Conservation (phyloP, 495 filamentous ascomycete species). For the Beverwykella pulmonaria region DNA sequence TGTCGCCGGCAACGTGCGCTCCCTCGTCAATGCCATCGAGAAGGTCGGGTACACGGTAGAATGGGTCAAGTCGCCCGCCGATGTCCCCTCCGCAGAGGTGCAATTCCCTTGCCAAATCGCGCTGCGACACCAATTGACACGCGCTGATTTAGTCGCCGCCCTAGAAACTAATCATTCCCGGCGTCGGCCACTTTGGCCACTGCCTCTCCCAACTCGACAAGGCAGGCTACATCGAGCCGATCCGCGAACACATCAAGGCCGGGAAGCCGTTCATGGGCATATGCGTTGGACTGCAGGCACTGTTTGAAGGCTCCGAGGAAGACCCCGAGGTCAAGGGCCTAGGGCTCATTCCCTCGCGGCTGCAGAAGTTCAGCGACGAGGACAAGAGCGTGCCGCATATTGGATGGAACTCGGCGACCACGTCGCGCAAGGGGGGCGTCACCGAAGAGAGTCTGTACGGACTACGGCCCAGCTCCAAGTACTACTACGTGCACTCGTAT, state of each 20-base stretch:
- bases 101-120: slow-evolving; percentile 24
- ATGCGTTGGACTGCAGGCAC: slow-evolving; percentile 88
- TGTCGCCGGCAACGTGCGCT: slow-evolving; percentile 86
- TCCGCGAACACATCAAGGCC: slow-evolving; percentile 75
- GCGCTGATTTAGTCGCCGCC: slow-evolving; percentile 18
- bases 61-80: slow-evolving; percentile 84
- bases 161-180: slow-evolving; percentile 87
- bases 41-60: slow-evolving; percentile 88
- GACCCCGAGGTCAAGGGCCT: slow-evolving; percentile 70
- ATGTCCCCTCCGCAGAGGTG: slow-evolving; percentile 84
- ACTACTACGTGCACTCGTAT: slow-evolving; percentile 98
- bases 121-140: slow-evolving; percentile 16
- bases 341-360: slow-evolving; percentile 67
- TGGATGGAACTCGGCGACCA: slow-evolving; percentile 89
- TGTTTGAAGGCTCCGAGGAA: slow-evolving; percentile 85
- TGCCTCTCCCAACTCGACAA: slow-evolving; percentile 79
- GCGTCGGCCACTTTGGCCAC: slow-evolving; percentile 96
- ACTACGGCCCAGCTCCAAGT: slow-evolving; percentile 78
- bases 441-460: slow-evolving; percentile 68
- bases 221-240: slow-evolving; percentile 78
- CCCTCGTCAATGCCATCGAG: slow-evolving; percentile 95
- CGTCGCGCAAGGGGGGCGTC: slow-evolving; percentile 50
- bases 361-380: slow-evolving; percentile 74
- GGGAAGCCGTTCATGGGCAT: slow-evolving; percentile 98
- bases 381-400: slow-evolving; percentile 95